Conservation (phyloP, 2,329 filamentous ascomycete species). For the Tothia fuscella region DNA sequence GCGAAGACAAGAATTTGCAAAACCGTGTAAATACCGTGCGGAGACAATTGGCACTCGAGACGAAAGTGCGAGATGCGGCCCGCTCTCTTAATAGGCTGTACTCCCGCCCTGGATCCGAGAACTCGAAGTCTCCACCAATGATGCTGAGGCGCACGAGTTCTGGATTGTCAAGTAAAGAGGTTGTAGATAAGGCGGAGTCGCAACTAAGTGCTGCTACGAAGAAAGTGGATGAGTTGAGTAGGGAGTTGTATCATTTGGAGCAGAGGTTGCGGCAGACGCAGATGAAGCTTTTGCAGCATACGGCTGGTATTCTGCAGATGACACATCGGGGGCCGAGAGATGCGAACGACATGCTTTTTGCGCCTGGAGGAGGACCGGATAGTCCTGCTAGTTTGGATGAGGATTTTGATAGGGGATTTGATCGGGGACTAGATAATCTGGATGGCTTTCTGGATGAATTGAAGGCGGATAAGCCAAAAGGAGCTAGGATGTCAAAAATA, state of each 20-base stretch:
- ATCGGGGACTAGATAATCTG: constrained; percentile 27
- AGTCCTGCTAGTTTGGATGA: constrained; percentile 63
- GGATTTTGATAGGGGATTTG: not conserved
- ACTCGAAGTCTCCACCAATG: constrained; percentile 29
- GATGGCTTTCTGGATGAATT: constrained; percentile 37
- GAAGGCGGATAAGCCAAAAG: too few relatives aligned
- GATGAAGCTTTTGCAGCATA: constrained; percentile 71
- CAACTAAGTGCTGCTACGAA: constrained; percentile 64
- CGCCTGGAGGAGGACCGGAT: constrained; percentile 41
- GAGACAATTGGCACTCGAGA: constrained; percentile 76
- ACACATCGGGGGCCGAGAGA: constrained; percentile 45
- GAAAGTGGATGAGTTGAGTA: constrained; percentile 75
- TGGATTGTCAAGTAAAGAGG: constrained; percentile 21
- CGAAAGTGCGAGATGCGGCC: constrained; percentile 88
- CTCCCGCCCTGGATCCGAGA: constrained; percentile 42
- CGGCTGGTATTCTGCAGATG: constrained; percentile 80
- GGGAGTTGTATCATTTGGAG: constrained; percentile 69
- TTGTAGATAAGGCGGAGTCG: constrained; percentile 48
- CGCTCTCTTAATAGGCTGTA: constrained; percentile 76
- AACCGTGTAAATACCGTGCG: constrained; percentile 72
- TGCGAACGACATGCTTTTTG: not conserved
- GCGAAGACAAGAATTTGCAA: constrained; percentile 60
- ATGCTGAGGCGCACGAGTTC: constrained; percentile 20
- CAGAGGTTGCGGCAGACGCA: constrained; percentile 65
- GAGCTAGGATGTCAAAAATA: too few relatives aligned